Percentiles rank a stretch among this genome's conserved stretches.
Evolutionary conservation across 148 eudicot genomes (phyloP).

Genomic region (Nepenthes mirabilis): DNA sequence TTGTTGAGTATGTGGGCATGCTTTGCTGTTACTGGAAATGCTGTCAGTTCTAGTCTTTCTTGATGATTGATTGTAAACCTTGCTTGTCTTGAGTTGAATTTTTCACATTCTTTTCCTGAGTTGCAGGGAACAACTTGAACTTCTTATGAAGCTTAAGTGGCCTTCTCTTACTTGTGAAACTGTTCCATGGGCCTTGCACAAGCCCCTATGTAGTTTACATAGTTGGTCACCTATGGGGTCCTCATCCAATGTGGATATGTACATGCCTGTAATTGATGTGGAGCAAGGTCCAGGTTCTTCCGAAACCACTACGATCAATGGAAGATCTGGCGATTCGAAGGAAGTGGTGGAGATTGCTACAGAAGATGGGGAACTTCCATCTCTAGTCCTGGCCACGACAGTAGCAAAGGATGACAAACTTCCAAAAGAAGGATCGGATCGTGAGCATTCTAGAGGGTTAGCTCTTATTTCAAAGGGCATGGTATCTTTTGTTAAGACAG

Average conservation of each 20-base stretch:
- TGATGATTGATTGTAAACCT: neutral
- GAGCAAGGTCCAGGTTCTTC: conserved; percentile 6
- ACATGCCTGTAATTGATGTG: conserved; percentile 22
- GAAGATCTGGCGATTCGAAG: conserved; percentile 32
- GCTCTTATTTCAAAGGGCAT: conserved; percentile 46
- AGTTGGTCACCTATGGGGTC: conserved; percentile 41
- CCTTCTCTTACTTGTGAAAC: conserved; percentile 48
- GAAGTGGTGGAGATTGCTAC: conserved; percentile 32
- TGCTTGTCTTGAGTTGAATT: conserved; percentile 6
- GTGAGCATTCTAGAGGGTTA: conserved; percentile 33
- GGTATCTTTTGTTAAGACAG: conserved; percentile 31
- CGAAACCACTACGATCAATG: conserved; percentile 22
- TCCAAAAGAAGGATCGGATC: conserved; percentile 29
- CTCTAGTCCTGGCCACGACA: conserved; percentile 22
- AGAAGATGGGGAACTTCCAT: conserved; percentile 97
- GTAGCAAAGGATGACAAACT: conserved; percentile 21
- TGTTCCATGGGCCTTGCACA: conserved; percentile 75
- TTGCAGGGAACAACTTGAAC: conserved; percentile 86
- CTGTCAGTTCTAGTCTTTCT: neutral
- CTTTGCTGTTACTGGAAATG: too few species aligned
- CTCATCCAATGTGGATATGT: conserved; percentile 15
- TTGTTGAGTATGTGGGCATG: too few species aligned
- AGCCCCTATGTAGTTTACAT: conserved; percentile 48
- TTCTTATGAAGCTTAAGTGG: conserved; percentile 63
- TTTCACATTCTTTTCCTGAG: conserved; percentile 30